Conservation (phyloP, 306 rosid species). For the Acmispon strigosus region DNA sequence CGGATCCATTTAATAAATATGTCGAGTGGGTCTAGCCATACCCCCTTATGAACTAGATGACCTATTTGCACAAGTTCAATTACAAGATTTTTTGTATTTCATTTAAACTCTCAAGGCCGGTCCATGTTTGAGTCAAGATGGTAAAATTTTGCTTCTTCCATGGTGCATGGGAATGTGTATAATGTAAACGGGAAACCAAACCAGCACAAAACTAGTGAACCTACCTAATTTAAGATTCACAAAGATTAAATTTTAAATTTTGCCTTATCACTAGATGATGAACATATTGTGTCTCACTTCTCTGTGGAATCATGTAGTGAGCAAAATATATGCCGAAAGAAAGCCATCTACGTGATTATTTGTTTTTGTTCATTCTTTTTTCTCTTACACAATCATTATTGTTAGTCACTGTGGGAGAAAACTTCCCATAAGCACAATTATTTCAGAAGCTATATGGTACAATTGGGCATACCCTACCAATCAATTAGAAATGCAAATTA, state of each 20-base stretch:
- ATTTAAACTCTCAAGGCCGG: too few species aligned
- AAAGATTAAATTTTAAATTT: background rate
- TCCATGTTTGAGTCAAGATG: too few species aligned
- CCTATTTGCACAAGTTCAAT: too few species aligned
- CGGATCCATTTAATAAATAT: too few species aligned
- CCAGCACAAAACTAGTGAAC: too few species aligned
- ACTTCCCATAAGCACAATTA: background rate
- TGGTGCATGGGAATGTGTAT: too few species aligned
- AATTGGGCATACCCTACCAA: slow-evolving; percentile 3
- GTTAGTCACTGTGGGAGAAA: background rate
- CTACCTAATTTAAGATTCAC: background rate
- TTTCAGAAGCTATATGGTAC: background rate
- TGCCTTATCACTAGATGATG: background rate
- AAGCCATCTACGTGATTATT: background rate
- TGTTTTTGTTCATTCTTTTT: background rate
- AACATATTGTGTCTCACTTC: background rate
- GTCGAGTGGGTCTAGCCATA: too few species aligned
- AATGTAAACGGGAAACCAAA: too few species aligned
- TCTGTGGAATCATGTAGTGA: background rate
- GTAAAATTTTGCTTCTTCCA: too few species aligned
- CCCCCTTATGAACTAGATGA: too few species aligned
- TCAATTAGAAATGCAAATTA: slow-evolving; percentile 1
- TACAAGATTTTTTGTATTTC: too few species aligned
- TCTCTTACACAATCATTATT: slow-evolving; percentile 3
- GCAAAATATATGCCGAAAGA: background rate